These are phyloP conservation scores for Annona squamosa DNA, from an alignment of 164 flowering plant genomes.

Conservation along the genomic window DNA sequence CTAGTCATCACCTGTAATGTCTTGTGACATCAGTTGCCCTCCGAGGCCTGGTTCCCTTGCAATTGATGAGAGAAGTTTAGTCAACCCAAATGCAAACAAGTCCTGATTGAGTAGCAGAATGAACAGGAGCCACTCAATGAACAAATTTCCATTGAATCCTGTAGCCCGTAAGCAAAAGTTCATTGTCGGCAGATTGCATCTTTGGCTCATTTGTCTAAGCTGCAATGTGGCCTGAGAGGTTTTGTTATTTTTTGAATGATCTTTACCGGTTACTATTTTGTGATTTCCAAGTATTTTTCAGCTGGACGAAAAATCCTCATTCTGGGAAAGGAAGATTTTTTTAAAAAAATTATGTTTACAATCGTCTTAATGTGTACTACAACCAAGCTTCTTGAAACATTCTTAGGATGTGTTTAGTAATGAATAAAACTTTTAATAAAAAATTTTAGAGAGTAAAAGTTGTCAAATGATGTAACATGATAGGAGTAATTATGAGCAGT, in stretches of 20 bases:
- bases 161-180: background rate
- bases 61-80: conserved; percentile 38
- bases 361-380: too few relatives aligned
- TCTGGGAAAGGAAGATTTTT: conserved; percentile 14
- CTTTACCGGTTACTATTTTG: too few relatives aligned
- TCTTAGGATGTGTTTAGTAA: too few relatives aligned
- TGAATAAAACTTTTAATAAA: too few relatives aligned
- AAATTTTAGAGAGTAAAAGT: too few relatives aligned
- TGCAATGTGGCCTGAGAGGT: too few relatives aligned
- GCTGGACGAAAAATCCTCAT: conserved; percentile 32
- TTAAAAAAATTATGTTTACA: too few relatives aligned
- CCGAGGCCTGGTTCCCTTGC: conserved; percentile 47
- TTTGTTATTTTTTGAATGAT: too few relatives aligned
- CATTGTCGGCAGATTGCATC: background rate
- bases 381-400: too few relatives aligned
- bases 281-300: conserved; percentile 10
- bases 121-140: background rate
- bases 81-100: background rate
- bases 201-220: too few relatives aligned
- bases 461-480: too few relatives aligned
- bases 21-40: conserved; percentile 53
- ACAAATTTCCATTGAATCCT: background rate
- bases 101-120: background rate
- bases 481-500: too few relatives aligned
- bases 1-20: conserved; percentile 40